Base-by-base conservation (phyloP, 2,329 filamentous ascomycete species). In the Elsinoe batatas region DNA sequence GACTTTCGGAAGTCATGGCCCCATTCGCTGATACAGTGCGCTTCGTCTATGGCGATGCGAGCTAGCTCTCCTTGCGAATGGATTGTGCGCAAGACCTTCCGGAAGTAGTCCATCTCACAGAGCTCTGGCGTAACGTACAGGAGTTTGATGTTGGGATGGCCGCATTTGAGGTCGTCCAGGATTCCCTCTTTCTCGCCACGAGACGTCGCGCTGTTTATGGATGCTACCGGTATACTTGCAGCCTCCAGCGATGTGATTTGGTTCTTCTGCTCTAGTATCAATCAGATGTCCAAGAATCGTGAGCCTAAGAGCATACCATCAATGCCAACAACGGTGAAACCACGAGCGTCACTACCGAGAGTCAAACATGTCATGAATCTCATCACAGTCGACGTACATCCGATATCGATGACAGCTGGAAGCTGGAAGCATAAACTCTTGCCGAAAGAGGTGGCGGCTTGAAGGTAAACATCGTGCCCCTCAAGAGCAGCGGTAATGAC, bases 21-120 rank as follows among this genome's bases (percentile, higher is more conserved):
- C 91, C 91, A 96, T 82, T 96, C 91, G 20, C 88, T 95, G 62
- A 97, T 95, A 69, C 91, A 97, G 69, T 97, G 91, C 1, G 91
- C 91, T 72, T 97, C 91, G 65, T 97, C 91, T 57, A 97, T 84
- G 47, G 87, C 91, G 60, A 97, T 82, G 12, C 91, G 82, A 8
- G 86, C 85, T n/a, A 97, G 79, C 70, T 96, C 88, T 57, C 81
- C 80, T 68, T 96, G 90, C 57, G 82, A 75, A 66, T 96, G 76
- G 12, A 96, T 84, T 3, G 86, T 74, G 58, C 80, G 78, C 7
- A 96, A 74, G 49, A 84, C 81, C 58, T 83, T 80, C 37, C 91
- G 85, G 69, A 97, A 96, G 57, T 79, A 77, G 58, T 89, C 80
- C 3, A 82, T 80, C 33, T 85, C 82, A 68, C 91, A 96, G 57